These are phyloP conservation scores for Bipolaris oryzae DNA, from an alignment of 2,329 filamentous ascomycete species.

Conservation along the genomic window DNA sequence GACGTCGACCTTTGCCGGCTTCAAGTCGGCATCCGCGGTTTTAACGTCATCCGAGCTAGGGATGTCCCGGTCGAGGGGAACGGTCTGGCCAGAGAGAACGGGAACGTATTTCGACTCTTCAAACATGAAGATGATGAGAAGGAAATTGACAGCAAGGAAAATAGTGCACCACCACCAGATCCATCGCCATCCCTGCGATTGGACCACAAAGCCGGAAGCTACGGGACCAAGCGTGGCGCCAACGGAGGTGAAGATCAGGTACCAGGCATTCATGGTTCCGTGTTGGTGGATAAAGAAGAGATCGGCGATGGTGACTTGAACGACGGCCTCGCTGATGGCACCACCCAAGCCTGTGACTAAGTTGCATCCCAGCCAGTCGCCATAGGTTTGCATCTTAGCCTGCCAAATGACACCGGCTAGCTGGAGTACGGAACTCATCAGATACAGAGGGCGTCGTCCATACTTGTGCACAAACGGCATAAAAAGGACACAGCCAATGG, in stretches of 20 bases:
- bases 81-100: constrained; percentile 13
- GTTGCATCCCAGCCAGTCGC: constrained; percentile 55
- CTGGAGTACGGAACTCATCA: constrained; percentile 51
- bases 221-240: constrained; percentile 50
- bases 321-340: constrained; percentile 52
- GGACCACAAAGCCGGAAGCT: constrained; percentile 51
- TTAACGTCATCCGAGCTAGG: background rate
- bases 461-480: constrained; percentile 56
- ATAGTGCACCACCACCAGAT: constrained; percentile 58
- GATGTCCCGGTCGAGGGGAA: background rate
- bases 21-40: background rate
- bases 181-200: constrained; percentile 56
- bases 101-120: constrained; percentile 44
- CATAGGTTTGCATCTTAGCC: constrained; percentile 51
- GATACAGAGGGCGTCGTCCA: constrained; percentile 55
- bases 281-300: constrained; percentile 58
- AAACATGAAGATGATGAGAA: constrained; percentile 54
- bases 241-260: constrained; percentile 48
- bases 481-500: constrained; percentile 52
- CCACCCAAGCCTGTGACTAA: constrained; percentile 54
- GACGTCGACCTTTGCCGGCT: constrained; percentile 7
- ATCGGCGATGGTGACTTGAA: constrained; percentile 57
- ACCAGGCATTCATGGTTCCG: constrained; percentile 56
- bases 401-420: constrained; percentile 51
- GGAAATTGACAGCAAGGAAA: constrained; percentile 47